Base-by-base conservation (phyloP, 2,329 filamentous ascomycete genomes). In the Fusarium brevicatenulatum region DNA sequence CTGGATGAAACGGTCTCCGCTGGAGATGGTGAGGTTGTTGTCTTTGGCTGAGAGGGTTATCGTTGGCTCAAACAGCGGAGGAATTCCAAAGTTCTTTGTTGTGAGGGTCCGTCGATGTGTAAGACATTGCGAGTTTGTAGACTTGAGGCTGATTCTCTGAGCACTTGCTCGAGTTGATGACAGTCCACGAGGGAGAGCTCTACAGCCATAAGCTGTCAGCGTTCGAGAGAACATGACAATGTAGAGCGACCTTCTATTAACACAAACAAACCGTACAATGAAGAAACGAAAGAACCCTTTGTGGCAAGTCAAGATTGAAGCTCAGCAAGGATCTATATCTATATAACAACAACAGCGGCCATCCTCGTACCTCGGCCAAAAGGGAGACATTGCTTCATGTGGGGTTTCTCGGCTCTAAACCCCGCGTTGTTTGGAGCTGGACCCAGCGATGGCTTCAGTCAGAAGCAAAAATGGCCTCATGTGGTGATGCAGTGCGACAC, bases 1-100 rank as follows among this genome's bases (percentile, higher is more conserved):
- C 19, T 80, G 77, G 11, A 82, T 60, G 40, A 77, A 79, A 44
- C 73, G 72, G 18, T 69, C 54, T 10, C 74, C 73, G 63, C 76
- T 80, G 16, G 79, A 77, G 32, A 81, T 49, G 9, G 66, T 76
- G 32, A 81, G 52, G 23, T 23, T 43, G 30, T 46, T 59, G 21
- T 67, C 53, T 39, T 55, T 44, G 28, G 46, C 32, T 50, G 66
- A 32, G 10, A 78, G 52, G 4, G 65, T 58, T 8, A 39, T 44
- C 2, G 16, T 54, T 4, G 73, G 44, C 52, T 76, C 37, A 43
- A 78, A 76, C 11, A 47, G 9, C 2, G 76, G 61, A 4, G 73
- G 71, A 4, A 47, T 42, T 8, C 34, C 53, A 39, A 49, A 58
- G 44, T 42, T 64, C 58, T 75, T 75, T 5, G 57, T 50, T 9